Evolutionary conservation across 2,329 filamentous ascomycete genomes (phyloP), one percentile per base, ranked within the genome.

Genomic region (Fusarium kyushuense): DNA sequence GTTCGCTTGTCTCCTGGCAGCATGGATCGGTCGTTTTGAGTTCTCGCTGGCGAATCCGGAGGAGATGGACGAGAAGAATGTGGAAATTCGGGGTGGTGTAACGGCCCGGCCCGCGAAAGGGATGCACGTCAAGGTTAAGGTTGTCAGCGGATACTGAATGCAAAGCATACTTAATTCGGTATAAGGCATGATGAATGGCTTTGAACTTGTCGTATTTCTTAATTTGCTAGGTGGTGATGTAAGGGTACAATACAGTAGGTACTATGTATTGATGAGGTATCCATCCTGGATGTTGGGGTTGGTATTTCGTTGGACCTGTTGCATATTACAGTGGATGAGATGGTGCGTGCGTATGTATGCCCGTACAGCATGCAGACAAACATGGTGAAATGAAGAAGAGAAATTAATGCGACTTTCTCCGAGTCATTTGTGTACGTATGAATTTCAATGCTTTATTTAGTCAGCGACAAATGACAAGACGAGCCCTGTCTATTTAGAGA

Each of bases 1-100:
- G 82, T 92, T 97, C 78, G 93, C 92, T 11, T 95, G 91, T 75
- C 80, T 97, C 65, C 76, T 97, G 46, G 94, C 93, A 23, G 85
- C 87, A 11, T 89, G 92, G 84, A 85, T 95, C 6, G 93, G 93
- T 1, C 84, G 87, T 36, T 97, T 96, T 77, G 85, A 89, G 74
- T 89, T 90, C 76, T 80, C 80, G 69, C 75, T 90, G 54, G 77
- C 78, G 64, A 80, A 89, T 70, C 80, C 86, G 72, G 86, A 89
- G 63, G 85, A 90, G 76, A 79, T 89, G 75, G 89, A 92, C 72
- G 87, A 92, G 79, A 82, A 82, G 45, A 88, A 91, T 70, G 76
- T 95, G 46, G 78, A 86, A 46, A 88, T 96, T 64, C 89, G 89
- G 77, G 86, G 88, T 0, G 88, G 88, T 4, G 84, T 96, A 47